Evolutionary conservation across 2,329 filamentous ascomycete genomes (phyloP).

Genomic region (Hymenoscyphus repandus): DNA sequence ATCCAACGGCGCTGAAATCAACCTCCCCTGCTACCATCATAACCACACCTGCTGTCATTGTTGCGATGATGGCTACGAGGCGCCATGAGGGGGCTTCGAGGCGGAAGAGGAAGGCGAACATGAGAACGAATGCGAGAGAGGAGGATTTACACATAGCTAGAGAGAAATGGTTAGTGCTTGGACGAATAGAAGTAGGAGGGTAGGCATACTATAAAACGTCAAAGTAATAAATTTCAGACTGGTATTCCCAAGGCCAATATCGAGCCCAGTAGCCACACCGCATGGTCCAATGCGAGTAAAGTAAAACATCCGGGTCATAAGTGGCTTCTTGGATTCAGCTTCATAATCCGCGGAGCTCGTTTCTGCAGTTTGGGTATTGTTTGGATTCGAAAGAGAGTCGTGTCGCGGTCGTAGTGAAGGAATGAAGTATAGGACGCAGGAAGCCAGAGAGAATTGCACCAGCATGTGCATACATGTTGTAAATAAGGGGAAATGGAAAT

Average conservation of each 20-base stretch:
- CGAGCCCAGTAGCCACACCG: conserved; percentile 85
- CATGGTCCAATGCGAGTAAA: conserved; percentile 87
- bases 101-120: conserved; percentile 92
- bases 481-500: conserved; percentile 93
- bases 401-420: conserved; percentile 71
- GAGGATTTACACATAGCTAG: conserved; percentile 97
- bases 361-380: conserved; percentile 27
- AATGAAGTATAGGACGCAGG: conserved; percentile 72
- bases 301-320: conserved; percentile 89
- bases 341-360: conserved; percentile 27
- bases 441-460: conserved; percentile 81
- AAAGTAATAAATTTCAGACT: conserved; percentile 93
- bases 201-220: conserved; percentile 79
- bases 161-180: conserved; percentile 11
- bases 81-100: conserved; percentile 84
- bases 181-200: neutral
- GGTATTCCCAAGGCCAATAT: conserved; percentile 94
- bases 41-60: conserved; percentile 89
- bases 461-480: conserved; percentile 94
- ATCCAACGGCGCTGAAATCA: conserved; percentile 80
- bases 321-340: conserved; percentile 34
- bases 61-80: conserved; percentile 78
- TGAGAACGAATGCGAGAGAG: conserved; percentile 85
- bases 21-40: conserved; percentile 99
- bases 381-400: conserved; percentile 32